Conservation (phyloP, 2,329 filamentous ascomycete species). For the Verticillium nonalfalfae region DNA sequence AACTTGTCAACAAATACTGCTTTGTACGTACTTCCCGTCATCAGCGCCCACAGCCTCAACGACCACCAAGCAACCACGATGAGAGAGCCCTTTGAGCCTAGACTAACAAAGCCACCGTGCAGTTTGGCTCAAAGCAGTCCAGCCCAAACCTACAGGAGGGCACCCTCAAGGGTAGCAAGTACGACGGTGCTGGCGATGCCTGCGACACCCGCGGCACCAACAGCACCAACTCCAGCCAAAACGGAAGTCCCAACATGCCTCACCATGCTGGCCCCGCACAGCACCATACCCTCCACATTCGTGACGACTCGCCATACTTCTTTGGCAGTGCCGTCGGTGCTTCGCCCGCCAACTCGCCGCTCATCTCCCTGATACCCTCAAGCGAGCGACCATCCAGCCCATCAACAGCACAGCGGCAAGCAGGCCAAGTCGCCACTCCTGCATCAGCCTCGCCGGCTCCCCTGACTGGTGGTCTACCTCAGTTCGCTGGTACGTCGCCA, state of each 20-base stretch:
- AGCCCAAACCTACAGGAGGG: constrained; percentile 45
- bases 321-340: constrained; percentile 18
- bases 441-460: constrained; percentile 37
- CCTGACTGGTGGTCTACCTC: constrained; percentile 33
- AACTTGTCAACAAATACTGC: constrained; percentile 98
- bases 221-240: constrained; percentile 27
- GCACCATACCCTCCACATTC: constrained; percentile 31
- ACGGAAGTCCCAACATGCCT: constrained; percentile 28
- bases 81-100: constrained; percentile 14
- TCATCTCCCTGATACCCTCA: constrained; percentile 13
- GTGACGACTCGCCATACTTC: constrained; percentile 9
- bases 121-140: constrained; percentile 58
- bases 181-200: constrained; percentile 33
- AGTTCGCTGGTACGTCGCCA: constrained; percentile 39
- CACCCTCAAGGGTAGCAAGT: constrained; percentile 33
- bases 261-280: constrained; percentile 29
- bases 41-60: constrained; percentile 15
- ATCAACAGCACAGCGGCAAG: constrained; percentile 10
- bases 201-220: constrained; percentile 21
- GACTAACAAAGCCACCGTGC: constrained; percentile 30
- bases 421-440: constrained; percentile 21
- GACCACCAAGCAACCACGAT: constrained; percentile 14
- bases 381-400: constrained; percentile 22
- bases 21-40: constrained; percentile 76
- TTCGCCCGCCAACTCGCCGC: constrained; percentile 26